Base-by-base conservation (phyloP, 2,329 filamentous ascomycete species). In the Geosmithia flava region DNA sequence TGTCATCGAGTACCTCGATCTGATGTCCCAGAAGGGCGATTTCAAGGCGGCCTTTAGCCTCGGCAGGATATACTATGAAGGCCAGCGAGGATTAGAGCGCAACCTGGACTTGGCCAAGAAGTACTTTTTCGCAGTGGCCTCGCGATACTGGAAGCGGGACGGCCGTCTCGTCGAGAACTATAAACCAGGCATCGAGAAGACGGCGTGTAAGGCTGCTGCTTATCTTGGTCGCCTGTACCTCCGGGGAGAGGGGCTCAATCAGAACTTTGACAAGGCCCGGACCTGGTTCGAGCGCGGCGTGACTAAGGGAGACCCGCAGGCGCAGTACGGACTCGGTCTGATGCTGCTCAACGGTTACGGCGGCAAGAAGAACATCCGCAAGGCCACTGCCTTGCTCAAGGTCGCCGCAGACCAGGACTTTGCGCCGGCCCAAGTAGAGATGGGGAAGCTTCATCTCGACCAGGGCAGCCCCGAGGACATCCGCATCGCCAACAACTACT, bases 171-270 rank as follows among this genome's bases (percentile, higher is more conserved):
- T 79, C 20, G 80, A 85, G 16, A 87, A 83, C 50, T 77, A 80
- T 39, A 82, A 84, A 49, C 71, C 75, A 5, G 78, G 78, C 1
- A 80, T 87, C 27, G 88, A 94, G 55, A 90, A 85, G 61, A 72
- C 83, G 27, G 90, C 88, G 0, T 78, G 81, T 1, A 94, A 89
- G 63, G 85, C 89, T 0, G 90, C 90, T 4, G 90, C 87, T 2
- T 93, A 85, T 60, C 78, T 96, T 20, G 90, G 90, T 1, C 76
- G 87, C 47, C 95, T 96, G 83, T 91, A 88, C 60, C 68, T 96
- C 51, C 82, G 90, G 7, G 90, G 90, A 8, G 90, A 96, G 60
- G 88, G 87, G 15, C 80, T 88, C 52, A 74, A 81, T 43, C 87
- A 91, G 61, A 87, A 84, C 64, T 91, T 82, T 54, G 76, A 80